Evolutionary conservation across 768 basidiomycete genomes (phyloP), one percentile per base, ranked within the genome.

Genomic region (Suillus subaureus): DNA sequence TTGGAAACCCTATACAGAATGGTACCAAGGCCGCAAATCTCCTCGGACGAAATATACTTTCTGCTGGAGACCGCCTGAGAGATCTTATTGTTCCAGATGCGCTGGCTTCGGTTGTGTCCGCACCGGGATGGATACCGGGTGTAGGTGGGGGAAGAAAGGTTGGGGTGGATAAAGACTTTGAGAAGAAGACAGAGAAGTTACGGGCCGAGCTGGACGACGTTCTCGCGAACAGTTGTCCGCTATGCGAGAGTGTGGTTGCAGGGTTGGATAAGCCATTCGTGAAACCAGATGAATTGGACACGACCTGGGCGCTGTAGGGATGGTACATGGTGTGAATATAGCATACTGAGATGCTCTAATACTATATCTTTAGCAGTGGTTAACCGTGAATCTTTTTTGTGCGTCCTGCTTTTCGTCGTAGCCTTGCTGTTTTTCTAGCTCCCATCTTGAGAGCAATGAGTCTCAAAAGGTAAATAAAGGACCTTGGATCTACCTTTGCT

Each of bases 11-110:
- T 11, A 69, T 87, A 62, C 89, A 89, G 68, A 89, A 87, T 66
- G 85, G 89, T 23, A 84, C 85, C 8, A 85, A 87, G 61, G 87
- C 86, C 40, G 87, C 89, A 12, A 89, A 87, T 70, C 78, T 88
- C 12, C 80, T 94, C 45, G 91, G 92, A 13, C 86, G 90, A 56
- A 93, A 92, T 71, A 80, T 97, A 21, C 86, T 96, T 31, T 92
- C 91, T 26, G 95, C 95, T 1, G 93, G 95, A 6, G 97, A 98
- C 76, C 87, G 88, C 64, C 78, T 99, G 61, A 86, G 96, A 51
- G 96, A 98, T 75, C 82, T 99, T 61, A 97, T 99, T 71, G 80
- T 98, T 9, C 97, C 97, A 15, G 97, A 99, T 72, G 92, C 95
- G 4, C 84, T 99, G 16, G 96, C 94, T 35, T 85, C 87, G 39